Base-by-base conservation (phyloP, 2,329 filamentous ascomycete genomes). In the Ophiocordyceps camponoti-saundersi region DNA sequence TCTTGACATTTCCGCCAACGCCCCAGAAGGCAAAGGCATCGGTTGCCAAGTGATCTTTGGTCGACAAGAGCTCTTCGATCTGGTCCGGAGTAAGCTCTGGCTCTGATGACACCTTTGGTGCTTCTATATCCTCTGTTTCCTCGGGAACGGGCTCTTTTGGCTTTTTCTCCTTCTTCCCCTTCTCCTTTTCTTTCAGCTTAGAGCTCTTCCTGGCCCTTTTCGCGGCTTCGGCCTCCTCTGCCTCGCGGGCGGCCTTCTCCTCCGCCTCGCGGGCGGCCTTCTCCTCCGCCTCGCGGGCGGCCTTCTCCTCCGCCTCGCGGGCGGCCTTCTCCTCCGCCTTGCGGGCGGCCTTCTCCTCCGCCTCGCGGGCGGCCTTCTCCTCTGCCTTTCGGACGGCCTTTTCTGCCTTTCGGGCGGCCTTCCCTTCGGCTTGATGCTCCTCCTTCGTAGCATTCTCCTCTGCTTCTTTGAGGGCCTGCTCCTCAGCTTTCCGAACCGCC, bases 1-100 rank as follows among this genome's bases (percentile, higher is more conserved):
- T 73, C 56, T 70, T 74, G 48, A 64, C 57, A 20, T 53, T 52
- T 44, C 53, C 49, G 39, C 67, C 63, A 49, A 61, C 46, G 6
- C 74, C 71, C 75, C 75, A 79, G 63, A 78, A 77, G 53, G 69
- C 69, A 58, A 78, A 79, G 0, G 70, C 58, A 48, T 70, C 65
- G 41, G 55, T 56, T 48, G 64, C 60, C 42, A 53, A 53, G 47
- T 59, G 58, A 44, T 59, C 56, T 41, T 56, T 54, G 7, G 55
- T 53, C 7, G 60, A 56, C 32, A 70, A 56, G 18, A 71, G 58
- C 52, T 68, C 65, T 45, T 69, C 67, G 26, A 70, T 57, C 47
- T 70, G 60, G 32, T 68, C 65, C 12, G 64, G 56, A 12, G 61
- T 65, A 46, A 69, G 48, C 46, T 55, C 54, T 6, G 51, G 50